These are phyloP conservation scores for Trametes maxima DNA, from an alignment of 768 basidiomycete species.

Conservation along the genomic window DNA sequence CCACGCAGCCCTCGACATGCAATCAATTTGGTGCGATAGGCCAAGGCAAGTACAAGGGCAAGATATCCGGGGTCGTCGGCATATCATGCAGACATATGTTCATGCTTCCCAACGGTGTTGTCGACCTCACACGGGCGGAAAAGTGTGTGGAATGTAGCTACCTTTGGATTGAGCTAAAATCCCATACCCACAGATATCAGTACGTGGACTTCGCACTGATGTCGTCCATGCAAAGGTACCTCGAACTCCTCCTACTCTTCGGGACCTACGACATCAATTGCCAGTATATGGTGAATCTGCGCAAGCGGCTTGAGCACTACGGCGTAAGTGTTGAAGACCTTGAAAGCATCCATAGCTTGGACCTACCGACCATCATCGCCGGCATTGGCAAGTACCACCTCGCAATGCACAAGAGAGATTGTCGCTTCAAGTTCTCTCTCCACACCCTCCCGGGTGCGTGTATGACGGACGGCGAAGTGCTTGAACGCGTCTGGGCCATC, in stretches of 20 bases:
- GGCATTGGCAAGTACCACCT: too few species aligned
- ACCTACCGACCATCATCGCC: conserved; percentile 6
- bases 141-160: conserved; percentile 9
- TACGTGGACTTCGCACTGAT: conserved; percentile 17
- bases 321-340: background rate
- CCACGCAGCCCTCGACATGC: conserved; percentile 17
- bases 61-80: conserved; percentile 19
- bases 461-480: too few species aligned
- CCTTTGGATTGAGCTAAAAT: background rate
- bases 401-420: too few species aligned
- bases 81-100: conserved; percentile 23
- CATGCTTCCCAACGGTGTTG: conserved; percentile 14
- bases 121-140: conserved; percentile 26
- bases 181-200: background rate
- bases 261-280: conserved; percentile 33
- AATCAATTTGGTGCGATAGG: conserved; percentile 24
- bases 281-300: conserved; percentile 25
- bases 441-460: too few species aligned
- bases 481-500: too few species aligned
- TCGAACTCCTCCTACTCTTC: conserved; percentile 7
- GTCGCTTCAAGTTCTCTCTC: too few species aligned
- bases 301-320: conserved; percentile 15
- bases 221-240: conserved; percentile 14
- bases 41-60: conserved; percentile 9
- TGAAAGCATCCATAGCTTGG: background rate